A percentile compares a stretch with the other conserved stretches of the same genome.
Evolutionary conservation across 2,329 filamentous ascomycete species (phyloP).

Genomic region (Aspergillus novoparasiticus): DNA sequence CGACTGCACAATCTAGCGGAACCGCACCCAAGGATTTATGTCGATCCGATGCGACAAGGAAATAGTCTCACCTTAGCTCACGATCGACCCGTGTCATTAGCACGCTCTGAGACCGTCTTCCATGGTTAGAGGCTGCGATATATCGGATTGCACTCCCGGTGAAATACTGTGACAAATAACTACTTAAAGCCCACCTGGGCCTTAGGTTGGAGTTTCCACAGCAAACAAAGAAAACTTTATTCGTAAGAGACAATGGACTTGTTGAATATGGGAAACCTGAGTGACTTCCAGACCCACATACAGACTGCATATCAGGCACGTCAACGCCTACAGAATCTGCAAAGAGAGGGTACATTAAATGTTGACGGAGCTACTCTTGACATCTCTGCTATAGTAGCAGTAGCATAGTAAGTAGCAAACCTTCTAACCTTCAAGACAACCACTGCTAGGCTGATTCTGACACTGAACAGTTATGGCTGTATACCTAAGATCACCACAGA

Average conservation of each 20-base stretch:
- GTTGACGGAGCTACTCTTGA: constrained; percentile 16
- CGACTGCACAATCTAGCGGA: neutral
- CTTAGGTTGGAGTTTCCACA: neutral
- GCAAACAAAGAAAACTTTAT: neutral
- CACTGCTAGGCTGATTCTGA: neutral
- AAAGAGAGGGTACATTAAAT: constrained; percentile 9
- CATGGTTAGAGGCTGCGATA: neutral
- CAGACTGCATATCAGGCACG: constrained; percentile 10
- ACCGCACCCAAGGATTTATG: neutral
- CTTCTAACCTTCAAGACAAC: too few relatives aligned
- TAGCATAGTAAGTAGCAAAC: constrained; percentile 15
- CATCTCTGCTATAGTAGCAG: constrained; percentile 18
- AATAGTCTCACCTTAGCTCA: constrained; percentile 3
- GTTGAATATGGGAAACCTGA: constrained; percentile 6
- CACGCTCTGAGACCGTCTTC: neutral
- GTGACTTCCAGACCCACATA: constrained; percentile 11
- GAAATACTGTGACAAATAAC: neutral
- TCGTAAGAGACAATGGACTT: neutral
- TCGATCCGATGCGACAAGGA: neutral
- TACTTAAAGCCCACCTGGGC: neutral
- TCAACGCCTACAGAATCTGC: constrained; percentile 11
- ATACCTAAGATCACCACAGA: constrained; percentile 14
- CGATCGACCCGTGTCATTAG: neutral
- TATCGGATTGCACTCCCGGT: neutral
- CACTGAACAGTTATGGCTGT: constrained; percentile 15